Evolutionary conservation across 768 basidiomycete species (phyloP).

Genomic region (Thelephora ganbajun): DNA sequence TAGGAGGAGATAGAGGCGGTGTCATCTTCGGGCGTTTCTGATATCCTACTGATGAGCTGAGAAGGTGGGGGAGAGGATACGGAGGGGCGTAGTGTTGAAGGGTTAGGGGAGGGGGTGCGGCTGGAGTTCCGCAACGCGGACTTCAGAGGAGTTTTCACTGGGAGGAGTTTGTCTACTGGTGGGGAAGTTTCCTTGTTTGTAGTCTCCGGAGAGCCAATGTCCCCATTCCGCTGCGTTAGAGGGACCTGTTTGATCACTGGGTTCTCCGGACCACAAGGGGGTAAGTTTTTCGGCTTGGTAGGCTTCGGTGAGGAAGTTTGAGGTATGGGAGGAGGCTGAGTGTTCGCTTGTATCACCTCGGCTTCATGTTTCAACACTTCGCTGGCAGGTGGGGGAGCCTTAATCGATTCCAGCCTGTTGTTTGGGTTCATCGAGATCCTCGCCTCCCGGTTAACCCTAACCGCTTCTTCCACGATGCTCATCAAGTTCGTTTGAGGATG

Average conservation of each 20-base stretch:
- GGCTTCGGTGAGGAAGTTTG: neutral
- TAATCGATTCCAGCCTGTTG: constrained; percentile 26
- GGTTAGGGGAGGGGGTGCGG: constrained; percentile 15
- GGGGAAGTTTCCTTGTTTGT: too few species aligned
- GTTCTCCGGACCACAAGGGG: neutral
- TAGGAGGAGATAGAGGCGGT: constrained; percentile 45
- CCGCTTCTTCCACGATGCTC: constrained; percentile 55
- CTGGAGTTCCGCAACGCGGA: constrained; percentile 43
- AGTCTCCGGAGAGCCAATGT: neutral
- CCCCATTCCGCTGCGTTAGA: neutral
- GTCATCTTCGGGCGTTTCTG: constrained; percentile 19
- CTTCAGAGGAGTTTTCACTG: constrained; percentile 36
- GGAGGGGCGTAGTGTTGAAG: constrained; percentile 5
- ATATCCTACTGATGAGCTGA: neutral
- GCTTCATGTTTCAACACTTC: constrained; percentile 3
- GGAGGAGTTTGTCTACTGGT: constrained; percentile 8
- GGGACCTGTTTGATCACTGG: neutral
- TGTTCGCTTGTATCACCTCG: neutral
- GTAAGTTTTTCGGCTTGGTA: neutral
- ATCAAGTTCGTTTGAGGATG: constrained; percentile 31
- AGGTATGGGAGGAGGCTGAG: neutral
- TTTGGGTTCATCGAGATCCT: constrained; percentile 15
- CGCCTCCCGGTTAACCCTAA: constrained; percentile 22
- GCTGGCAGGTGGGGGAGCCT: constrained; percentile 32
- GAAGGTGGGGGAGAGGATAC: neutral